Conservation (phyloP, 306 rosid genomes). For the Arachis stenosperma region DNA sequence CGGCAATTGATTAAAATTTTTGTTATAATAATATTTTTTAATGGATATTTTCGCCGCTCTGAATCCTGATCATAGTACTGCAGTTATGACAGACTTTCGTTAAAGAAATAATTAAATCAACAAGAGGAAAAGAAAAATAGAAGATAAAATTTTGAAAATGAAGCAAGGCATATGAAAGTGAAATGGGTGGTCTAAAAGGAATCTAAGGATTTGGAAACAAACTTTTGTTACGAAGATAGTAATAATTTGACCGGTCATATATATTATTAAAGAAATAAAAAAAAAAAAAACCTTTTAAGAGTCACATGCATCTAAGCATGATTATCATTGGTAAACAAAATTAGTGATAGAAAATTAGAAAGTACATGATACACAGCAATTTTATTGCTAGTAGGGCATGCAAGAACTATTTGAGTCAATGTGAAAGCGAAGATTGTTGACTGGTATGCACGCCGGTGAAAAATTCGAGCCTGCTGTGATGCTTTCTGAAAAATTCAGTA, state of each 20-base stretch:
- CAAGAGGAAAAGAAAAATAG: neutral
- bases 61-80: conserved; percentile 15
- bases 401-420: conserved; percentile 25
- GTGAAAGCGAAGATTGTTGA: conserved; percentile 30
- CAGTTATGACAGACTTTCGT: conserved; percentile 17
- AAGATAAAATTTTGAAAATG: neutral
- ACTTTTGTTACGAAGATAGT: conserved; percentile 33
- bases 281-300: conserved; percentile 21
- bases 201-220: conserved; percentile 51
- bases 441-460: conserved; percentile 1
- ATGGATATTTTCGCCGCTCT: conserved; percentile 35
- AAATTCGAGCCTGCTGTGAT: conserved; percentile 24
- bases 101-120: conserved; percentile 22
- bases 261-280: neutral
- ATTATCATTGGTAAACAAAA: conserved; percentile 42
- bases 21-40: conserved; percentile 7
- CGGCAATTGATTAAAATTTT: conserved; percentile 38
- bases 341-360: conserved; percentile 11
- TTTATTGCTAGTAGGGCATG: conserved; percentile 2
- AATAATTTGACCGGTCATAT: conserved; percentile 51
- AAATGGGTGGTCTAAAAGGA: conserved; percentile 42
- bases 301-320: conserved; percentile 41
- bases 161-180: conserved; percentile 1
- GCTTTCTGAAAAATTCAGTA: conserved; percentile 36
- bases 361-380: neutral